Evolutionary conservation across 1,284 basidiomycete species (phyloP).

Genomic region (Cutaneotrichosporon cutaneum): DNA sequence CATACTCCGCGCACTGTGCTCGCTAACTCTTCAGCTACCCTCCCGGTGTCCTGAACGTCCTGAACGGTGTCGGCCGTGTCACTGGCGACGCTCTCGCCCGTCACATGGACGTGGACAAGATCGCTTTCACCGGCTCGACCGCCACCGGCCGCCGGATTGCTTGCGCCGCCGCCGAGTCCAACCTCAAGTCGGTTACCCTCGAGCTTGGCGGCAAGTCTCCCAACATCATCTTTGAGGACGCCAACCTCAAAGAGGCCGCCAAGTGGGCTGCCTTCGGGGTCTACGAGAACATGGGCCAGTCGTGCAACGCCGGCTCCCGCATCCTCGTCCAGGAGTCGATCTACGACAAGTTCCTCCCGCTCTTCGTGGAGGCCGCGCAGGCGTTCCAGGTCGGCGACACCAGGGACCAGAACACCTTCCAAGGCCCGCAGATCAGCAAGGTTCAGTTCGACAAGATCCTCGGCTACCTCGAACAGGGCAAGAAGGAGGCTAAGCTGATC

Average conservation of each 20-base stretch:
- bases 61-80: constrained; percentile 67
- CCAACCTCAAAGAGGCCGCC: constrained; percentile 22
- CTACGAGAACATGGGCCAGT: constrained; percentile 21
- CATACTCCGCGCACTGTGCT: neutral
- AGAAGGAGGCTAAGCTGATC: constrained; percentile 71
- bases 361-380: constrained; percentile 65
- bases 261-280: constrained; percentile 31
- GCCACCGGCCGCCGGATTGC: constrained; percentile 79
- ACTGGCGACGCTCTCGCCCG: constrained; percentile 58
- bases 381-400: constrained; percentile 68
- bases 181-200: constrained; percentile 64
- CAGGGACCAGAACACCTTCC: constrained; percentile 68
- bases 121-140: constrained; percentile 58
- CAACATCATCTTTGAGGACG: constrained; percentile 25
- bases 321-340: constrained; percentile 76
- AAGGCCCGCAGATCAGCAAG: constrained; percentile 80
- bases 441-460: constrained; percentile 86
- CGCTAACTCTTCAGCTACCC: constrained; percentile 59
- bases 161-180: constrained; percentile 73
- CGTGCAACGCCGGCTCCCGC: constrained; percentile 51
- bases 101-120: constrained; percentile 74
- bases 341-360: constrained; percentile 72
- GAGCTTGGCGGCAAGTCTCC: constrained; percentile 56
- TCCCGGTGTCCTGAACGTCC: constrained; percentile 80
- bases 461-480: constrained; percentile 83